Percentiles rank a stretch among this genome's conserved stretches.
Conservation (phyloP, 139 green algal genomes). For the Chlamydomonas schloesseri region DNA sequence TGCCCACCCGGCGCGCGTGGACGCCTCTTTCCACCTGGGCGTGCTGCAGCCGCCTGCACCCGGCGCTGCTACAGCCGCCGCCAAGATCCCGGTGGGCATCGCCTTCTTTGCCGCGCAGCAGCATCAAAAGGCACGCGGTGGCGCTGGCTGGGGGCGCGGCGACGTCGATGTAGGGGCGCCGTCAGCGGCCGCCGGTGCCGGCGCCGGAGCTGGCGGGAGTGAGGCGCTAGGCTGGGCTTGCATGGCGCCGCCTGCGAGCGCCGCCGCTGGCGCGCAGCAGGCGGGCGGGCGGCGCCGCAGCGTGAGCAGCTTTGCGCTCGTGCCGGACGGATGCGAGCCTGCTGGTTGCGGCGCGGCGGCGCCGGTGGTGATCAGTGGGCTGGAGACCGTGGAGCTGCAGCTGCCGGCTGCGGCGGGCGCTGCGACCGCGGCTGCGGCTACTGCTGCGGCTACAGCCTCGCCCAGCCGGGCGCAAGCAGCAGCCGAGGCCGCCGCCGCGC, state of each 20-base stretch:
- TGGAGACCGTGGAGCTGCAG: constrained; percentile 52
- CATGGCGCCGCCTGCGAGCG: background rate
- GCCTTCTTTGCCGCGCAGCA: constrained; percentile 38
- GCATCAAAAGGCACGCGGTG: background rate
- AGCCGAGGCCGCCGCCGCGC: background rate
- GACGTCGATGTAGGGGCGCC: background rate
- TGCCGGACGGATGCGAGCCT: background rate
- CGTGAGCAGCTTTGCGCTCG: constrained; percentile 21
- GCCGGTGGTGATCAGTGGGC: constrained; percentile 2
- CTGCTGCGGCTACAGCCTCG: background rate
- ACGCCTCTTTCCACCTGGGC: constrained; percentile 68
- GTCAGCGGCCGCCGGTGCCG: background rate
- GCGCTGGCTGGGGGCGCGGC: background rate
- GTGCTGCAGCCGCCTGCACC: constrained; percentile 44
- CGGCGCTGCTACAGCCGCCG: background rate
- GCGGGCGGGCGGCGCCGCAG: constrained; percentile 5
- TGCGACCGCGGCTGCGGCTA: background rate
- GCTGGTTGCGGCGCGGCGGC: background rate
- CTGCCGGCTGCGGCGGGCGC: background rate
- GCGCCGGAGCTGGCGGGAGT: background rate
- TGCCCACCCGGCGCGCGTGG: constrained; percentile 36
- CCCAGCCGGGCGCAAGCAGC: background rate
- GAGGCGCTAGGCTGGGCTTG: background rate
- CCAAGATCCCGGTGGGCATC: constrained; percentile 67
- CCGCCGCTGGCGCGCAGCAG: background rate